Conservation (phyloP, 768 basidiomycete species). For the Tricholoma terreum region DNA sequence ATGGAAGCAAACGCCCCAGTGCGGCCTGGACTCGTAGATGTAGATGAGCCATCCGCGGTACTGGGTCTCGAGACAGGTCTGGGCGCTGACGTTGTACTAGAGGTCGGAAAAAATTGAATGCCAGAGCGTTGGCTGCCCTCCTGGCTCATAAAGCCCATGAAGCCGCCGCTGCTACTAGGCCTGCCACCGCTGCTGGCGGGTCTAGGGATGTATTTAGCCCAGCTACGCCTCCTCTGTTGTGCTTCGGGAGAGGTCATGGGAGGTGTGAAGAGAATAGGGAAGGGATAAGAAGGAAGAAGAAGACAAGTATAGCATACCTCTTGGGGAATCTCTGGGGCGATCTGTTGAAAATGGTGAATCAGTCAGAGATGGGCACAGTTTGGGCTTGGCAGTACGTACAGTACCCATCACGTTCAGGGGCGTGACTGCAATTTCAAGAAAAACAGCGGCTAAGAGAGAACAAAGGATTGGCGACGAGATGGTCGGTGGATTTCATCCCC, state of each 20-base stretch:
- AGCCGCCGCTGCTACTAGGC: slow-evolving; percentile 13
- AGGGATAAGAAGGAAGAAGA: slow-evolving; percentile 4
- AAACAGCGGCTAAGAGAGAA: background rate
- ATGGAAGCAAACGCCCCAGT: slow-evolving; percentile 20
- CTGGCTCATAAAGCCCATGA: slow-evolving; percentile 1
- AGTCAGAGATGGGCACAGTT: slow-evolving; percentile 4
- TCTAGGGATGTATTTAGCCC: slow-evolving; percentile 36
- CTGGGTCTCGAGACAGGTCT: slow-evolving; percentile 2
- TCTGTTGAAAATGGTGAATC: slow-evolving; percentile 8
- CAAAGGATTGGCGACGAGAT: background rate
- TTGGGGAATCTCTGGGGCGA: slow-evolving; percentile 5
- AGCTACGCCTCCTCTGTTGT: slow-evolving; percentile 29
- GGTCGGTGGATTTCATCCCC: too few relatives aligned
- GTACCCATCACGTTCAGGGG: background rate
- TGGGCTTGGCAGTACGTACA: slow-evolving; percentile 15
- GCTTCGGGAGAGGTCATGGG: slow-evolving; percentile 21
- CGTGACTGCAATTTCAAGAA: background rate
- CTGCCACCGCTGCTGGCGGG: slow-evolving; percentile 29
- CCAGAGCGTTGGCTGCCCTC: slow-evolving; percentile 25
- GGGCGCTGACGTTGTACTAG: slow-evolving; percentile 13
- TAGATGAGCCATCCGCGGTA: slow-evolving; percentile 9
- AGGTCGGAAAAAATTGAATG: background rate
- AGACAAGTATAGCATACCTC: slow-evolving; percentile 7
- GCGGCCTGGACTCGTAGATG: slow-evolving; percentile 23
- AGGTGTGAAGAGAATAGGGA: background rate